These are phyloP conservation scores for Sergeia podlipaevii DNA, from an alignment of 208 protist genomes.

Conservation along the genomic window DNA sequence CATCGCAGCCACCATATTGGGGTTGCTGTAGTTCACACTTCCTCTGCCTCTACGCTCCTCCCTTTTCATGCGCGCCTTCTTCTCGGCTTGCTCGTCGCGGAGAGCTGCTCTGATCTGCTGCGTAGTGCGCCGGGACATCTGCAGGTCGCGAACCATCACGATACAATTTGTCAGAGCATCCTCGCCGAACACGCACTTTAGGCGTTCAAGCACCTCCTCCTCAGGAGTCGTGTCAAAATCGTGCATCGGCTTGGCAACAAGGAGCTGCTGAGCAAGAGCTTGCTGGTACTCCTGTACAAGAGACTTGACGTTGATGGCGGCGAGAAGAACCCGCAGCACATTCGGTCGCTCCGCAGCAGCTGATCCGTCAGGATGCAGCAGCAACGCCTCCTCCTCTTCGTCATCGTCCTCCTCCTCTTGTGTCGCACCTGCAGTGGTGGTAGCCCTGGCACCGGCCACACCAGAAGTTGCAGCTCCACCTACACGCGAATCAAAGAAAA, in stretches of 20 bases:
- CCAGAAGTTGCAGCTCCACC: too few species aligned
- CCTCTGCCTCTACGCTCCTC: slow-evolving; percentile 5
- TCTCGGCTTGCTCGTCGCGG: not conserved
- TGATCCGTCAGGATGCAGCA: not conserved
- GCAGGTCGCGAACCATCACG: slow-evolving; percentile 84
- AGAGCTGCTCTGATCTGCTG: slow-evolving; percentile 54
- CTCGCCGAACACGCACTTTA: slow-evolving; percentile 84
- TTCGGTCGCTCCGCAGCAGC: slow-evolving; percentile 37
- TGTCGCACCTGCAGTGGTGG: too few species aligned
- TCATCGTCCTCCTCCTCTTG: slow-evolving; percentile 1
- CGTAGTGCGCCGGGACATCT: slow-evolving; percentile 71
- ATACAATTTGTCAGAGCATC: slow-evolving; percentile 59
- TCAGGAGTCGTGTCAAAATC: slow-evolving; percentile 77
- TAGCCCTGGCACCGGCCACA: too few species aligned
- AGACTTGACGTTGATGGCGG: slow-evolving; percentile 53
- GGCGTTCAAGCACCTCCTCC: slow-evolving; percentile 83
- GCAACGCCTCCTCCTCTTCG: slow-evolving; percentile 1
- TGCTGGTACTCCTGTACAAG: slow-evolving; percentile 77
- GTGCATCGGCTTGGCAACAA: slow-evolving; percentile 67
- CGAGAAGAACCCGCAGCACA: slow-evolving; percentile 73
- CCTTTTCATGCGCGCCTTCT: not conserved
- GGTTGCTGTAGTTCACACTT: slow-evolving; percentile 1
- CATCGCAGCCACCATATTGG: not conserved
- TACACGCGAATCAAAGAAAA: slow-evolving; percentile 5
- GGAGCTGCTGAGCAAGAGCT: slow-evolving; percentile 59